A percentile compares a stretch with the other conserved stretches of the same genome.
phyloP scores from a whole-genome alignment of 345 rosid species.

The Conringia planisiliqua region DNA sequence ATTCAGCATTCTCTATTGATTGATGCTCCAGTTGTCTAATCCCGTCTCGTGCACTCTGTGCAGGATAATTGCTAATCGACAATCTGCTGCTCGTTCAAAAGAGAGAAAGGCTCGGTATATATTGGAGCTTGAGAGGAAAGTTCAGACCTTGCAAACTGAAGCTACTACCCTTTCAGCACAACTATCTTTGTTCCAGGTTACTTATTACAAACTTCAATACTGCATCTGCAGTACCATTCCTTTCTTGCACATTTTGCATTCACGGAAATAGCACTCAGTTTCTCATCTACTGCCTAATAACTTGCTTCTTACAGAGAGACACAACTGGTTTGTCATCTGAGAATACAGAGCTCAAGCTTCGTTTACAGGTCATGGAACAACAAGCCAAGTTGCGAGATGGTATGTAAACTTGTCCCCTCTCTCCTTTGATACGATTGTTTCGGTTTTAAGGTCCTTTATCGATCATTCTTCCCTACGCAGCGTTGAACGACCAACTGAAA shows the following conservation, averaged over 20 bases:
- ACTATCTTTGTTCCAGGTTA: slow-evolving; percentile 78
- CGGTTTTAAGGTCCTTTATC: background rate
- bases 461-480: slow-evolving; percentile 35
- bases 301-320: slow-evolving; percentile 60
- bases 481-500: slow-evolving; percentile 76
- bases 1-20: background rate
- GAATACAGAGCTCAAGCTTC: slow-evolving; percentile 90
- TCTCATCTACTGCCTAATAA: slow-evolving; percentile 18
- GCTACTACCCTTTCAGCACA: slow-evolving; percentile 90
- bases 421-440: background rate
- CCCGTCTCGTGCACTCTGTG: background rate
- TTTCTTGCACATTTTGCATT: background rate
- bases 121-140: slow-evolving; percentile 77
- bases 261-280: background rate
- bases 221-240: background rate
- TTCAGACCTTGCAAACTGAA: slow-evolving; percentile 86
- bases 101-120: slow-evolving; percentile 86
- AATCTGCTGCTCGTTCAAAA: slow-evolving; percentile 89
- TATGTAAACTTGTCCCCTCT: slow-evolving; percentile 19
- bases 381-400: slow-evolving; percentile 89
- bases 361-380: slow-evolving; percentile 87
- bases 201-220: background rate
- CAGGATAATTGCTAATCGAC: slow-evolving; percentile 90
- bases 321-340: slow-evolving; percentile 72
- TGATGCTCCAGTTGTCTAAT: background rate